These are phyloP conservation scores for Aspergillus arachidicola DNA, from an alignment of 2,329 filamentous ascomycete genomes.

Conservation along the genomic window DNA sequence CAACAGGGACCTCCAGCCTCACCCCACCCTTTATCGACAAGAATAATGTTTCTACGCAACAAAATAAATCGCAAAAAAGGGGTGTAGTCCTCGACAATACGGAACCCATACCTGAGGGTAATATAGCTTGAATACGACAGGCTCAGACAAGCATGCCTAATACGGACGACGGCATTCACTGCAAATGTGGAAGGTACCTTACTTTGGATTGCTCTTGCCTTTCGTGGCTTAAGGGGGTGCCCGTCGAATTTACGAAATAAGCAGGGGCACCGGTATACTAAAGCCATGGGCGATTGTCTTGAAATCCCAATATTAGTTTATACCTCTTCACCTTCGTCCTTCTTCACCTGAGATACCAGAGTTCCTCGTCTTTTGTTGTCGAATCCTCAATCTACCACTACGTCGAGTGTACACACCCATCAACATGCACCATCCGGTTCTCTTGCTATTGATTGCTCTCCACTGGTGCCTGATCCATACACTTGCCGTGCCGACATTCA, in stretches of 20 bases:
- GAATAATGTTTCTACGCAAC: too few species aligned
- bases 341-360: not conserved
- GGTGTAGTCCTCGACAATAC: too few species aligned
- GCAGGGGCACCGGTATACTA: not conserved
- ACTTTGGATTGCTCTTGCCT: too few species aligned
- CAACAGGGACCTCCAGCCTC: not conserved
- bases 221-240: not conserved
- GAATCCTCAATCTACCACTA: not conserved
- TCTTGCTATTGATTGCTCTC: not conserved
- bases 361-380: not conserved
- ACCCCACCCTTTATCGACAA: too few species aligned
- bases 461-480: not conserved
- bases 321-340: not conserved
- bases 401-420: not conserved
- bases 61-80: too few species aligned
- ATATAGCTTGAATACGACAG: not conserved
- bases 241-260: not conserved
- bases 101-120: too few species aligned
- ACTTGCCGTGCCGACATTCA: not conserved
- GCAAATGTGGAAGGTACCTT: not conserved
- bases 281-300: rapidly evolving
- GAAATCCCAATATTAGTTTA: not conserved
- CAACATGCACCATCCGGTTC: not conserved
- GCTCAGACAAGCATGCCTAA: not conserved
- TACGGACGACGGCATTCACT: not conserved